Evolutionary conservation across 306 rosid species (phyloP), one percentile per base, ranked within the genome.

Genomic region (Hippophae gyantsensis): DNA sequence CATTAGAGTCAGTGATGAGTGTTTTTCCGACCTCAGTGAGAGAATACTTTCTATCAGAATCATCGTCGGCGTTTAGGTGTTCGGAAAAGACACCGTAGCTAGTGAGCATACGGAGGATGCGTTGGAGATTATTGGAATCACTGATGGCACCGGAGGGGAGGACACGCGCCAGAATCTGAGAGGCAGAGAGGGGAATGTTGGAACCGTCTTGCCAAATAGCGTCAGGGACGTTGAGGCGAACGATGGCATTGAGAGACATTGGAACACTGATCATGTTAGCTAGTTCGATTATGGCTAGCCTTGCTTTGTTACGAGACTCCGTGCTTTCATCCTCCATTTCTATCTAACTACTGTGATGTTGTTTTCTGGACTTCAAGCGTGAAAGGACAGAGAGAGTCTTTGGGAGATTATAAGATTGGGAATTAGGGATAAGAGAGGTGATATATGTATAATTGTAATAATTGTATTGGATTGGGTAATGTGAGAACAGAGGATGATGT

Each of bases 211-310:
- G 76, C 96, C 98, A 92, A 64, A 92, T 76, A 44, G 98, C 95
- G 6, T 87, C 95, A 26, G 96, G 60, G 23, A 90, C 85, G 58
- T 82, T 86, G 79, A 92, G 98, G 14, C 87, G 95, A 5, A 81
- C 96, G 76, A 85, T 73, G 66, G 96, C 98, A 72, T 87, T 85
- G 14, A 90, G 78, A 3, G 96, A 84, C 96, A 90, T 87, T 3
- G 98, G 98, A 2, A 90, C 96, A 47, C 98, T 87, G 64, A 87
- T 90, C 98, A 90, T 87, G 86, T 90, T 87, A 11, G 96, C 96
- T 0, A 87, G 84, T 47, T 87, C 98, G 3, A 85, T 42, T 13
- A 90, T 87, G 9, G 66, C 73, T 0, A 87, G 56, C 54, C 89
- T 76, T 0, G 96, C 89, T 71, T 63, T 68, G 56, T 81, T 90